Evolutionary conservation across 352 stramenopile genomes (phyloP), one percentile per base, ranked within the genome.

Genomic region (Pythium aquatile): DNA sequence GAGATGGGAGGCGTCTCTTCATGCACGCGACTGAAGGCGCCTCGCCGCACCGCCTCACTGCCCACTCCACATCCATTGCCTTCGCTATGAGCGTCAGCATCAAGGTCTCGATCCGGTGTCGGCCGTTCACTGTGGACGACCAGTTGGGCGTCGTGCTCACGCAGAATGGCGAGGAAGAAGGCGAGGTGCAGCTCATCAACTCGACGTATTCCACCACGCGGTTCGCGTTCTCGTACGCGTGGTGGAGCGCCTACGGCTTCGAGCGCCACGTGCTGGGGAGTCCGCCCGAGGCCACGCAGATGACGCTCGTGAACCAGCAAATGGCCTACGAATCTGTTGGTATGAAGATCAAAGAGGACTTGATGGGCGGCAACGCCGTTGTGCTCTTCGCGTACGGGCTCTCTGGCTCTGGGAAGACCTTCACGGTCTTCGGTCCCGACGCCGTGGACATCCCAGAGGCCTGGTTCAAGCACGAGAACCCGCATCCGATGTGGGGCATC

Each of bases 231-330:
- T 96, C 83, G 59, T 98, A 97, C 65, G 70, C 88, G 28, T 98
- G 93, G 94, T 98, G 91, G 94, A 97, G 85, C 55, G 93, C 91
- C 4, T 98, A 98, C 69, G 91, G 92, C 17, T 98, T 91, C 74
- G 75, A 98, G 68, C 83, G 91, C 17, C 87, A 97, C 44, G 77
- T 97, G 32, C 73, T 88, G 44, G 85, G 70, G 17, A 79, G 93
- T 28, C 57, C 87, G 5, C 65, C 80, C 16, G 75, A 77, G 64
- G 81, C 74, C 30, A 73, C 88, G 55, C 78, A 90, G 46, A 98
- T 98, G 93, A 78, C 63, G 44, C 81, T 98, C 24, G 77, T 98
- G 32, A 84, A 97, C 66, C 94, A 98, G 72, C 68, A 95, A 60
- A 85, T 91, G 65, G 93, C 93, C 5, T 98, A 98, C 78, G 75